phyloP scores from a whole-genome alignment of 495 filamentous ascomycete species.

The Aspergillus leporis region DNA sequence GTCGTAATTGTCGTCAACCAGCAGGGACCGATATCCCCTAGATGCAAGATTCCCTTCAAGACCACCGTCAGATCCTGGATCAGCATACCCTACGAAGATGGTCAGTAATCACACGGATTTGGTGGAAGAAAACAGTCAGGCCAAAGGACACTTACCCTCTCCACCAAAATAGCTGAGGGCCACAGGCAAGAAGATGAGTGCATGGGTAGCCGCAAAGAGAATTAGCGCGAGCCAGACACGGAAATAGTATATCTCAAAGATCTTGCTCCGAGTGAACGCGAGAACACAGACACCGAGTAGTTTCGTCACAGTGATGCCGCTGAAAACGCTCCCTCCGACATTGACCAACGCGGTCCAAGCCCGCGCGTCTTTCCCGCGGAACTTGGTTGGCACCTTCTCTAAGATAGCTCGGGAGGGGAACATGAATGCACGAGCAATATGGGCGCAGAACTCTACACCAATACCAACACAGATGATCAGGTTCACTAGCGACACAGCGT shows the following conservation, averaged over 20 bases:
- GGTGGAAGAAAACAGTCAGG: neutral
- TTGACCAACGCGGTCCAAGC: constrained; percentile 92
- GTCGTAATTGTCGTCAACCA: constrained; percentile 53
- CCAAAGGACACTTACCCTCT: constrained; percentile 54
- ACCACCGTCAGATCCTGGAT: constrained; percentile 80
- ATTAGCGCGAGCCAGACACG: constrained; percentile 92
- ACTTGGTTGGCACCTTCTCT: constrained; percentile 64
- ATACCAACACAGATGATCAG: constrained; percentile 96
- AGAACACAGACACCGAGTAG: constrained; percentile 88
- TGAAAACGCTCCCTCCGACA: constrained; percentile 91
- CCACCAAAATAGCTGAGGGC: constrained; percentile 85
- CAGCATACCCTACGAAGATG: constrained; percentile 64
- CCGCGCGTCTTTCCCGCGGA: constrained; percentile 76
- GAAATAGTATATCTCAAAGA: constrained; percentile 99
- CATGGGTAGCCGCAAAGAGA: constrained; percentile 82
- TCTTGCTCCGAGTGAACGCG: constrained; percentile 94
- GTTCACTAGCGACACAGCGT: constrained; percentile 96
- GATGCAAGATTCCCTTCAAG: constrained; percentile 78
- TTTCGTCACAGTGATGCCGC: constrained; percentile 95
- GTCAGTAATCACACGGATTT: constrained; percentile 10
- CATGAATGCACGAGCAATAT: constrained; percentile 93
- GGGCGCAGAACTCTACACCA: constrained; percentile 94
- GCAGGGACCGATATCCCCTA: constrained; percentile 50
- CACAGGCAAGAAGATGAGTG: constrained; percentile 89
- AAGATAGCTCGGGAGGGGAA: constrained; percentile 79